Conservation (phyloP, 306 rosid species). For the Vicia sativa region DNA sequence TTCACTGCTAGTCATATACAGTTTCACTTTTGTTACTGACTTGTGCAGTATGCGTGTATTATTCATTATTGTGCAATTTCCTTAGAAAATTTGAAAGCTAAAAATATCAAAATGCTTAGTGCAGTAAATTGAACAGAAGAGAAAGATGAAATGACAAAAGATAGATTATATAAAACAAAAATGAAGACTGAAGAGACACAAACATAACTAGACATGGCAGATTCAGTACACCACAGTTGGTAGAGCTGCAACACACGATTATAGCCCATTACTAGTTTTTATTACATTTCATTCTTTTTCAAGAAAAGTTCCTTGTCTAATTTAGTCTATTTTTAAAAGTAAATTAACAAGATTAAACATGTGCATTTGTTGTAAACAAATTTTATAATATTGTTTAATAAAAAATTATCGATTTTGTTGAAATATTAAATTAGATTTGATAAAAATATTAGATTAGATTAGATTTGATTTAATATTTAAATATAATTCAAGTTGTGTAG, state of each 20-base stretch:
- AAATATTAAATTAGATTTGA: no score
- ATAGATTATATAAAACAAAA: not conserved
- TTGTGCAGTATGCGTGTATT: conserved; percentile 9
- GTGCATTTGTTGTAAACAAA: no score
- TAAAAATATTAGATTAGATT: no score
- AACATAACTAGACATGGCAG: conserved; percentile 27
- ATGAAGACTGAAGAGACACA: not conserved
- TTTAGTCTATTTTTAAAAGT: no score
- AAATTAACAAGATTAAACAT: no score
- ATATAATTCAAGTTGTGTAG: no score
- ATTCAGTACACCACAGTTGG: conserved; percentile 31
- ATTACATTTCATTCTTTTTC: no score
- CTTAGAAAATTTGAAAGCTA: not conserved
- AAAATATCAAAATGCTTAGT: not conserved
- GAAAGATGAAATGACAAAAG: not conserved
- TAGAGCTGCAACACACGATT: conserved; percentile 18
- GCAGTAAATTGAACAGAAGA: not conserved
- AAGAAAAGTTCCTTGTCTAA: no score
- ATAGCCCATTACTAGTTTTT: not conserved
- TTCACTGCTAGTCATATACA: not conserved
- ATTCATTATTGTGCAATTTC: conserved; percentile 8
- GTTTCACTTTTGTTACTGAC: conserved; percentile 16
- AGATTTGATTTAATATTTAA: no score
- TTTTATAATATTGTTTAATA: no score
- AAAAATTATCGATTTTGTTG: no score